Conservation (phyloP, 2,329 filamentous ascomycete species). For the Xylariomycetidae sp. region DNA sequence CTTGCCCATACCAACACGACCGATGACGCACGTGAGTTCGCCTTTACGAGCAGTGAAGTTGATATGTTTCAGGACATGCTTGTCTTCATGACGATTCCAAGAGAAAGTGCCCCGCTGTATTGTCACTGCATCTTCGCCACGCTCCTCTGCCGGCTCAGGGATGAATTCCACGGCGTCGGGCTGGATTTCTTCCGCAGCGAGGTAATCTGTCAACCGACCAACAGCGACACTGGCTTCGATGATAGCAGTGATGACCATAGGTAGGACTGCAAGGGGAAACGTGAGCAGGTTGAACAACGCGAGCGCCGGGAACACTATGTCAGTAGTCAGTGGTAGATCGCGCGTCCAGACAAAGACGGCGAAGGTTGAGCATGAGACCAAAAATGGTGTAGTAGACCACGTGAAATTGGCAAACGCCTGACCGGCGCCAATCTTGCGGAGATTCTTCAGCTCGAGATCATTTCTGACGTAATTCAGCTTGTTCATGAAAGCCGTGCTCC, state of each 20-base stretch:
- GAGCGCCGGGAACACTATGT: constrained; percentile 91
- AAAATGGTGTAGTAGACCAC: constrained; percentile 94
- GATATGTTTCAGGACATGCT: constrained; percentile 72
- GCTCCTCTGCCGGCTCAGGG: constrained; percentile 65
- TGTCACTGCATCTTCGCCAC: constrained; percentile 79
- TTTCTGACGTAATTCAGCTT: constrained; percentile 95
- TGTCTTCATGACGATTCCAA: constrained; percentile 80
- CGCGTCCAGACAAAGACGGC: constrained; percentile 86
- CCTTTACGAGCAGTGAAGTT: constrained; percentile 88
- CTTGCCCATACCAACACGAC: constrained; percentile 91
- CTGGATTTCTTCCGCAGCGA: constrained; percentile 87
- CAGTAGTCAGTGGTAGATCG: constrained; percentile 77
- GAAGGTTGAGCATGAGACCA: constrained; percentile 96
- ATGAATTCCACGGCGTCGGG: constrained; percentile 70
- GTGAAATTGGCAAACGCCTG: constrained; percentile 96
- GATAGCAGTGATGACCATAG: constrained; percentile 96
- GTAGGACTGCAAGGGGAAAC: constrained; percentile 88
- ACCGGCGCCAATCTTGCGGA: constrained; percentile 91
- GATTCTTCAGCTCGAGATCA: constrained; percentile 89
- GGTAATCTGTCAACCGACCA: constrained; percentile 75
- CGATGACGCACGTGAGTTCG: constrained; percentile 87
- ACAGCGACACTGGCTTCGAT: constrained; percentile 95
- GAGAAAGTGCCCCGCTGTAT: constrained; percentile 86
- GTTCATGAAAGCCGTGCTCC: constrained; percentile 96
- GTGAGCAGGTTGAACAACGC: constrained; percentile 92